Evolutionary conservation across 2,329 filamentous ascomycete genomes (phyloP).

Genomic region (Pseudopyricularia cyperi): DNA sequence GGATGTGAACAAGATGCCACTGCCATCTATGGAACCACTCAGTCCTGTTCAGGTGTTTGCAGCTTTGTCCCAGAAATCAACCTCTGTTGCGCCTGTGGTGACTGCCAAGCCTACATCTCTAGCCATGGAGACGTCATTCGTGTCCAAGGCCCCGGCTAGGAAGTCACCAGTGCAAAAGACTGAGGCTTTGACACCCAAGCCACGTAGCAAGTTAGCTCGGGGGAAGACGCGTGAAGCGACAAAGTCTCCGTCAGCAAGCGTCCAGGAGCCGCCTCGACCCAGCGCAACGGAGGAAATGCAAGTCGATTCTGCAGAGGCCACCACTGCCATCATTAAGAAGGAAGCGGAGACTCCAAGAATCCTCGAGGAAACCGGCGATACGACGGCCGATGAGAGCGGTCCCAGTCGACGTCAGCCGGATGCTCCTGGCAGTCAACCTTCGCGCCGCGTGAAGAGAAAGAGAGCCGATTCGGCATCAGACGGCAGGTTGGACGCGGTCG

Average conservation of each 20-base stretch:
- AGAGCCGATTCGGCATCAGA: constrained; percentile 34
- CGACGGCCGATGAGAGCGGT: constrained; percentile 39
- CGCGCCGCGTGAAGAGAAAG: constrained; percentile 38
- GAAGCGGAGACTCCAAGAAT: constrained; percentile 43
- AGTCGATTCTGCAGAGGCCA: constrained; percentile 24
- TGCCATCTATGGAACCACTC: constrained; percentile 44
- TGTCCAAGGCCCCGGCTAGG: constrained; percentile 12
- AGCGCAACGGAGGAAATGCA: constrained; percentile 16
- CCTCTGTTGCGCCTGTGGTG: background rate
- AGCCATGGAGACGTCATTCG: background rate
- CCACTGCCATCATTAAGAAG: constrained; percentile 38
- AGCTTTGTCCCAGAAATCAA: constrained; percentile 15
- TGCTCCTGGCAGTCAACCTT: constrained; percentile 23
- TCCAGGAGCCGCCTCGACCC: background rate
- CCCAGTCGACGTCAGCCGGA: constrained; percentile 22
- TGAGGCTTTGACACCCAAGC: constrained; percentile 7
- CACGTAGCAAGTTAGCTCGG: background rate
- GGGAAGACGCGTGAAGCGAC: constrained; percentile 3
- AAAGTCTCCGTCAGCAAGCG: background rate
- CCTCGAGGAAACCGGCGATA: constrained; percentile 41
- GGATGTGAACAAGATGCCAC: constrained; percentile 26
- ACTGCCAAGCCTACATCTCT: background rate
- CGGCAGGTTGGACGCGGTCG: constrained; percentile 12
- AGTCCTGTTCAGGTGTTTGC: constrained; percentile 35
- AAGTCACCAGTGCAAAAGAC: constrained; percentile 13